Base-by-base conservation (phyloP, 2,329 filamentous ascomycete genomes). In the Colletotrichum magnum region DNA sequence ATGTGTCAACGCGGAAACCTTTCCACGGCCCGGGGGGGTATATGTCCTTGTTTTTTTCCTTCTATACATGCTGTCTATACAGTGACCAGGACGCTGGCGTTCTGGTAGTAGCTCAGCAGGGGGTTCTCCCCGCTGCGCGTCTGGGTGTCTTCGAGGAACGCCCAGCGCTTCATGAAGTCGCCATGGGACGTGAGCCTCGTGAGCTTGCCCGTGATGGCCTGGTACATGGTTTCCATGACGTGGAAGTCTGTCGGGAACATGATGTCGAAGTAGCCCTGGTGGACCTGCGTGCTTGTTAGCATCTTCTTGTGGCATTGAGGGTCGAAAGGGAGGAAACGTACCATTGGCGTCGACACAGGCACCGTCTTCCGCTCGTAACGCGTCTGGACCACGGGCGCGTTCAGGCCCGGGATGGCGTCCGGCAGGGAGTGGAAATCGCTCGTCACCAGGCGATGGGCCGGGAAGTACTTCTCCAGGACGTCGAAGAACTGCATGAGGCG, bases 231-330 rank as follows among this genome's bases (percentile, higher is more conserved):
- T 81, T 98, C 94, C 81, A 96, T 92, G 73, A 97, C 92, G 71
- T 89, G 87, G 78, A 99, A 99, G 81, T 99, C 93, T 12, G 96
- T 99, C 0, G 96, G 96, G 83, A 99, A 99, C 78, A 99, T 91
- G 75, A 99, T 98, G 79, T 99, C 97, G 78, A 99, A 99, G 82
- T 97, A 98, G 53, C 96, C 97, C 83, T 99, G 97, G 79, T 98
- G 95, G 56, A 98, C 94, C 94, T 97, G 72, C 48, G 43, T 36
- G 7, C 36, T 47, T 6, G 36, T 69, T 36, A 67, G 63, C 26
- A 36, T 64, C 16, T 36, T 52, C 13, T 12, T 39, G 10, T 15
- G 24, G 6, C 48, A 74, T 47, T 71, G 66, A 53, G 16, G 18
- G 18, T 18, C 18, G 18, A 18, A 18, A 18, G 18, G 18, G 41